These are phyloP conservation scores for Colletotrichum orbiculare DNA, from an alignment of 2,329 filamentous ascomycete genomes.

Conservation along the genomic window DNA sequence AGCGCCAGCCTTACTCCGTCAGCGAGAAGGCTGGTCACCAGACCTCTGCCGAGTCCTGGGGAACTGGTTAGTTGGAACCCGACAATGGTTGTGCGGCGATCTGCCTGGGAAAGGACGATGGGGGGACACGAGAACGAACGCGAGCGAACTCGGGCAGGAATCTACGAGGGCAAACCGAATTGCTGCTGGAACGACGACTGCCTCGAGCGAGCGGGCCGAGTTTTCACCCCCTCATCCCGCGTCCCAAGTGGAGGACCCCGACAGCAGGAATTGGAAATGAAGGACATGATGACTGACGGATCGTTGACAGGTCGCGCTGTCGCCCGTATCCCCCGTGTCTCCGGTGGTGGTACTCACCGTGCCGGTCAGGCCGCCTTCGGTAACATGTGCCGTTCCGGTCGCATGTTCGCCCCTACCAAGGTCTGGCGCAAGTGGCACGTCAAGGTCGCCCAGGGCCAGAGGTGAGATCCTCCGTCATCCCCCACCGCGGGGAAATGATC, in stretches of 20 bases:
- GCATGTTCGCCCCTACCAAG: constrained; percentile 99
- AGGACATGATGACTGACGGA: constrained; percentile 29
- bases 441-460: constrained; percentile 99
- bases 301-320: constrained; percentile 85
- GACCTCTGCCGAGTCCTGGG: constrained; percentile 99
- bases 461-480: constrained; percentile 65
- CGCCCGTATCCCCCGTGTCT: constrained; percentile 99
- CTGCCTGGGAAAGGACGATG: constrained; percentile 1
- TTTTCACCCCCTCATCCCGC: background rate
- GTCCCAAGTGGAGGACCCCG: background rate
- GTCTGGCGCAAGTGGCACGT: constrained; percentile 99
- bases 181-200: constrained; percentile 11
- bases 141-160: constrained; percentile 28
- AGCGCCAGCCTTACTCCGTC: constrained; percentile 98
- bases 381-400: constrained; percentile 99
- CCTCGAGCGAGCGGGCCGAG: constrained; percentile 15
- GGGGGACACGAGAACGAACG: constrained; percentile 7
- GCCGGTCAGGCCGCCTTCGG: constrained; percentile 99
- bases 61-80: constrained; percentile 81
- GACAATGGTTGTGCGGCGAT: constrained; percentile 10
- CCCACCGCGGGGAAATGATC: background rate
- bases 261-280: constrained; percentile 10
- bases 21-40: constrained; percentile 99
- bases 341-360: constrained; percentile 99
- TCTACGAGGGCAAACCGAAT: constrained; percentile 4